Evolutionary conservation across 2,329 filamentous ascomycete species (phyloP).

Genomic region (Ramularia collo-cygni): DNA sequence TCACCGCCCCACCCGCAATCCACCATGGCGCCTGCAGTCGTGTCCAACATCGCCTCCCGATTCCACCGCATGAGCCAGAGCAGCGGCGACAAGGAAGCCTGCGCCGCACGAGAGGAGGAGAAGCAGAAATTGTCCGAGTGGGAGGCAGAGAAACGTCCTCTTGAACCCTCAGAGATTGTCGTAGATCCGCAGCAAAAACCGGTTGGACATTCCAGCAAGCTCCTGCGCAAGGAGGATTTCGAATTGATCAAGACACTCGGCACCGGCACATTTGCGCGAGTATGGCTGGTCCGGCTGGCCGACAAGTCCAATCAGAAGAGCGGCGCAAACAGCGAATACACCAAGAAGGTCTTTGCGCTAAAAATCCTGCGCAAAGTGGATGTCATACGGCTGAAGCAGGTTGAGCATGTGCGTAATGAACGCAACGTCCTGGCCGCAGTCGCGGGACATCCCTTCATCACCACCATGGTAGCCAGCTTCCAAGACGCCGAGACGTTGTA

Average conservation of each 20-base stretch:
- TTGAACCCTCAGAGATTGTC: constrained; percentile 39
- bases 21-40: constrained; percentile 28
- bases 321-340: constrained; percentile 40
- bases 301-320: constrained; percentile 36
- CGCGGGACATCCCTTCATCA: constrained; percentile 77
- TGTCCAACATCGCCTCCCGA: constrained; percentile 30
- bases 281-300: constrained; percentile 66
- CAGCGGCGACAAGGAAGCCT: constrained; percentile 21
- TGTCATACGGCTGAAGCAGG: constrained; percentile 76
- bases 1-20: no score
- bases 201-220: constrained; percentile 42
- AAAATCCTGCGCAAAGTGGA: constrained; percentile 65
- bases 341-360: constrained; percentile 66
- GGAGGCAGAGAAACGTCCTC: constrained; percentile 39
- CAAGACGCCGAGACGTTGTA: constrained; percentile 72
- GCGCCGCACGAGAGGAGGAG: constrained; percentile 39
- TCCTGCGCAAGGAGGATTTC: constrained; percentile 55
- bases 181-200: constrained; percentile 38
- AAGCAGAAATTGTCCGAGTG: constrained; percentile 41
- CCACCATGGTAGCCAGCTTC: constrained; percentile 69
- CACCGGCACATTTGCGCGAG: constrained; percentile 71
- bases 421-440: constrained; percentile 70
- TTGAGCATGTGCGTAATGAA: constrained; percentile 81
- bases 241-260: constrained; percentile 67
- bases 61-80: constrained; percentile 31